phyloP scores from a whole-genome alignment of 179 eudicot genomes.

The Sideroxylon spinosum region DNA sequence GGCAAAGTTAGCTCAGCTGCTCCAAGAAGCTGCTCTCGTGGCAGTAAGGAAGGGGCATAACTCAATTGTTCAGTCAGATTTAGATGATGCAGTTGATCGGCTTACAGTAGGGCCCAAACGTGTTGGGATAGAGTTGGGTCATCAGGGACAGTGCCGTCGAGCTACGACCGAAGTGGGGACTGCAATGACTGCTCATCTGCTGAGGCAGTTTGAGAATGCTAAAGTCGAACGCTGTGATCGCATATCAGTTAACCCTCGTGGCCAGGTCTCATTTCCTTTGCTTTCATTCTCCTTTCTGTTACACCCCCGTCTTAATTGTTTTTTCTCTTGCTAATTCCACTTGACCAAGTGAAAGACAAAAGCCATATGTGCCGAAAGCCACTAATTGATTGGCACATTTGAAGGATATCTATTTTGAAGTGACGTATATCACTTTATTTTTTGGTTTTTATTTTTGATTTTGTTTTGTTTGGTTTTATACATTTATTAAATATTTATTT shows the following conservation, averaged over 20 bases:
- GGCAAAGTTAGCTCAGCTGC: conserved; percentile 86
- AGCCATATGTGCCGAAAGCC: background rate
- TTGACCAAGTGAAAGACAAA: background rate
- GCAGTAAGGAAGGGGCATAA: conserved; percentile 84
- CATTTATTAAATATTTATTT: too few relatives aligned
- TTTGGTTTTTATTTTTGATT: too few relatives aligned
- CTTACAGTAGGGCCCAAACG: conserved; percentile 84
- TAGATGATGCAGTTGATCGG: conserved; percentile 94
- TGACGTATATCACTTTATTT: too few relatives aligned
- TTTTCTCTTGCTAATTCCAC: background rate
- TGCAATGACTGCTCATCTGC: conserved; percentile 75
- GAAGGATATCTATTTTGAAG: background rate
- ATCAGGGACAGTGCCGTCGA: conserved; percentile 82
- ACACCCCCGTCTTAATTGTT: background rate
- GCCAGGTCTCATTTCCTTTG: conserved; percentile 47
- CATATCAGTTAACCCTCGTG: conserved; percentile 84
- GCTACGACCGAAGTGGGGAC: conserved; percentile 79
- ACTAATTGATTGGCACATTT: background rate
- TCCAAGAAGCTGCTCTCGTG: conserved; percentile 94
- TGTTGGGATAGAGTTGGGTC: conserved; percentile 65
- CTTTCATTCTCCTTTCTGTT: background rate
- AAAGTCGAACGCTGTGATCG: conserved; percentile 80
- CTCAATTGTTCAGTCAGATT: conserved; percentile 57
- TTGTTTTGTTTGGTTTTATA: too few relatives aligned
- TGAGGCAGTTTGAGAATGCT: conserved; percentile 71